A percentile compares a stretch with the other conserved stretches of the same genome.
Evolutionary conservation across 2,329 filamentous ascomycete species (phyloP).

Genomic region (Thermothelomyces thermophilus): DNA sequence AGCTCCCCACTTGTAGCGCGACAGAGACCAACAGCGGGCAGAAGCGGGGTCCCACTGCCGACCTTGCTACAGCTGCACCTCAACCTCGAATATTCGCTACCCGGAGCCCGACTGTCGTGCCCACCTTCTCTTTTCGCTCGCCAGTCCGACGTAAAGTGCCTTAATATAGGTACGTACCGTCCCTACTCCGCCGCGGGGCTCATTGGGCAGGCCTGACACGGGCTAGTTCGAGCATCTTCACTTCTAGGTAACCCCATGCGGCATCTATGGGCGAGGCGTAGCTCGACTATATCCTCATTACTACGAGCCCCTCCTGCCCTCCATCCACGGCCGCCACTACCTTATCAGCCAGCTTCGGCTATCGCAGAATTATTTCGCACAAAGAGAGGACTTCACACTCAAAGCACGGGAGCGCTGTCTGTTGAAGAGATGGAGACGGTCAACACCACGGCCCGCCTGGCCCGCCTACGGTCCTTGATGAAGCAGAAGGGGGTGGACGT

Average conservation of each 20-base stretch:
- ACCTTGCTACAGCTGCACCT: not conserved
- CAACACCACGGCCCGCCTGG: conserved; percentile 69
- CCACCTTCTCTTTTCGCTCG: too few species aligned
- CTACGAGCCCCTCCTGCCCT: conserved; percentile 13
- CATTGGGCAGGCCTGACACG: too few species aligned
- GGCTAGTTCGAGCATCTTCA: not conserved
- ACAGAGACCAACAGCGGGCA: not conserved
- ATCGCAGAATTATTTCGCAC: conserved; percentile 8
- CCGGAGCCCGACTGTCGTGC: too few species aligned
- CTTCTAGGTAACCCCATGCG: conserved; percentile 19
- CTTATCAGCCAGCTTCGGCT: conserved; percentile 5
- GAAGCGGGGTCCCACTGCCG: not conserved
- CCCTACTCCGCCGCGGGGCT: too few species aligned
- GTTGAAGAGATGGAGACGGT: conserved; percentile 62
- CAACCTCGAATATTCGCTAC: conserved; percentile 9
- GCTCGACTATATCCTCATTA: conserved; percentile 15
- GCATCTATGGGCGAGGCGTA: conserved; percentile 22
- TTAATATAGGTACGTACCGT: too few species aligned
- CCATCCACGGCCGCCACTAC: not conserved
- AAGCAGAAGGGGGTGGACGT: conserved; percentile 78
- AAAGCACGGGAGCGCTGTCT: conserved; percentile 7
- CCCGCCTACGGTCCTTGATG: conserved; percentile 78
- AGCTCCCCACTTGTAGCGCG: too few species aligned
- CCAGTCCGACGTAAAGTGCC: too few species aligned
- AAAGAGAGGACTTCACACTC: conserved; percentile 8